Evolutionary conservation across 352 stramenopile genomes (phyloP), one percentile per base, ranked within the genome.

Genomic region (Aphanomyces invadans): DNA sequence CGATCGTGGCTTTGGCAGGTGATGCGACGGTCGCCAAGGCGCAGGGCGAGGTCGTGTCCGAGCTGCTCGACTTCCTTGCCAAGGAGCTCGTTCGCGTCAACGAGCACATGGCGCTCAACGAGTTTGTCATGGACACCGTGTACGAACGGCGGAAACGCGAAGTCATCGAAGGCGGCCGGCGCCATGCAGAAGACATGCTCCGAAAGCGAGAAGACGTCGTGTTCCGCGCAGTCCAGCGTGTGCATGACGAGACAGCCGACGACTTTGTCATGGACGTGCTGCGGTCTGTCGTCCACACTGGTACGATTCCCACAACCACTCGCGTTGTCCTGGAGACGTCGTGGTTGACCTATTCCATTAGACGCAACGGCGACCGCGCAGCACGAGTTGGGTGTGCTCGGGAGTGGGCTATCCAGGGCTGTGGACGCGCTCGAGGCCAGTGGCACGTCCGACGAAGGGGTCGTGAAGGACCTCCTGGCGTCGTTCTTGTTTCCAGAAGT

Each of bases 61-160:
- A 92, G 62, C 83, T 95, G 72, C 74, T 97, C 56, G 87, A 96
- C 65, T 81, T 88, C n/a, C 75, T 97, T 31, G 79, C 89, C 57
- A 96, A 96, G 67, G 89, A 96, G 56, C 80, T 96, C 12, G 87
- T 87, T 31, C 76, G 87, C 19, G 77, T 80, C 1, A 78, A 86
- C 38, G 76, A 96, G 60, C 75, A 95, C n/a, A 77, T 79, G n/a
- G 82, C 79, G 61, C 74, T 96, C 65, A 72, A 77, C 28, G 76
- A 74, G 38, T 83, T 96, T 57, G 87, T 95, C n/a, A 73, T 74
- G 10, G 74, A 74, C 7, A 88, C 89, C 4, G 70, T 76, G 4
- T 79, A 90, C 46, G 75, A 88, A 59, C 82, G 90, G 3, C 77
- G 83, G 5, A 72, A 76, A 17, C 78, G 85, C 15, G 90, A 97